phyloP scores from a whole-genome alignment of 352 stramenopile species.

The Plasmopara viticola region DNA sequence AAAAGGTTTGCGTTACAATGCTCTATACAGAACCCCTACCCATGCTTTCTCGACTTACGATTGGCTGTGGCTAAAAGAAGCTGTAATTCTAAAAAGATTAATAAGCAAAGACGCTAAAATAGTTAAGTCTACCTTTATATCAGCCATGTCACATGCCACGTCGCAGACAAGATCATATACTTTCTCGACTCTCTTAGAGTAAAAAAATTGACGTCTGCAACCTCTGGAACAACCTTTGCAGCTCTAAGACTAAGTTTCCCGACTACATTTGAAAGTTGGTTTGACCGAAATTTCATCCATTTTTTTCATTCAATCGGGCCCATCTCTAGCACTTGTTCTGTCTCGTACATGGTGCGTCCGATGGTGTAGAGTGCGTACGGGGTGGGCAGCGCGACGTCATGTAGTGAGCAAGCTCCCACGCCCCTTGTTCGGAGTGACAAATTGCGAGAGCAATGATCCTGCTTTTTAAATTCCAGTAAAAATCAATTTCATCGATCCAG shows the following conservation, averaged over 20 bases:
- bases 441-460: constrained; percentile 57
- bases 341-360: constrained; percentile 94
- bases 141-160: constrained; percentile 23
- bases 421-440: constrained; percentile 90
- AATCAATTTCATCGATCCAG: constrained; percentile 70
- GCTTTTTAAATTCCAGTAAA: constrained; percentile 44
- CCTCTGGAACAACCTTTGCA: constrained; percentile 77
- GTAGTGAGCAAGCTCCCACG: constrained; percentile 81
- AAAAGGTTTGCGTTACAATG: no score
- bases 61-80: no score
- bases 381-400: constrained; percentile 64
- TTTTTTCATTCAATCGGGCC: constrained; percentile 77
- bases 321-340: constrained; percentile 85
- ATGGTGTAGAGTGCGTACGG: constrained; percentile 37
- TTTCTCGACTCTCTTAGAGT: constrained; percentile 33
- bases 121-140: constrained; percentile 49
- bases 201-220: constrained; percentile 89
- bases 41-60: no score
- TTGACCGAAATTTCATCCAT: constrained; percentile 92
- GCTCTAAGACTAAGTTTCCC: constrained; percentile 45
- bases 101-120: no score
- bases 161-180: constrained; percentile 46
- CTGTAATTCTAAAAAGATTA: no score
- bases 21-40: no score
- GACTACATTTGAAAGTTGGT: constrained; percentile 71